Evolutionary conservation across 306 rosid species (phyloP).

Genomic region (Biancaea sappan): DNA sequence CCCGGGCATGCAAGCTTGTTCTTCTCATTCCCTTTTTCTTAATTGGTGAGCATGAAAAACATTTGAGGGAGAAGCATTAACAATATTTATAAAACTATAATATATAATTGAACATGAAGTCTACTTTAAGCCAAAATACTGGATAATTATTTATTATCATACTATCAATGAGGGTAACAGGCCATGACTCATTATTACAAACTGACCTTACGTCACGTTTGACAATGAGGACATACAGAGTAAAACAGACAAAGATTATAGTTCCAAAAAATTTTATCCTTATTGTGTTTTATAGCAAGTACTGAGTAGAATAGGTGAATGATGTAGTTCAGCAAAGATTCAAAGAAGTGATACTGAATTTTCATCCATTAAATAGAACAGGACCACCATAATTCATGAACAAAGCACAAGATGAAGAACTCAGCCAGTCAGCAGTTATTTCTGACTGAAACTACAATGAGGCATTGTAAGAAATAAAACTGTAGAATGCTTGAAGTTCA

Average conservation of each 20-base stretch:
- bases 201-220: neutral
- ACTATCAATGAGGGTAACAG: neutral
- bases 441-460: neutral
- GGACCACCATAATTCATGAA: neutral
- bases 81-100: neutral
- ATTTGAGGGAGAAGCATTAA: constrained; percentile 17
- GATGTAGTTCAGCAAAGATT: neutral
- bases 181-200: neutral
- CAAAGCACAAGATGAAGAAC: neutral
- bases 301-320: neutral
- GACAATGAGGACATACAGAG: neutral
- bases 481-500: neutral
- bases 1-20: too few species aligned
- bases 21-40: neutral
- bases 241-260: neutral
- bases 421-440: neutral
- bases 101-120: neutral
- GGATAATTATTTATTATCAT: neutral
- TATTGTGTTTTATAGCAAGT: neutral
- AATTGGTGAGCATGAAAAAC: neutral
- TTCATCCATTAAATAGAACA: neutral
- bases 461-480: neutral
- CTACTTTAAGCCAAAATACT: neutral
- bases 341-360: neutral
- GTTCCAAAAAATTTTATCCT: neutral